phyloP scores from a whole-genome alignment of 129 eudicot genomes.

The Solidago caesia region DNA sequence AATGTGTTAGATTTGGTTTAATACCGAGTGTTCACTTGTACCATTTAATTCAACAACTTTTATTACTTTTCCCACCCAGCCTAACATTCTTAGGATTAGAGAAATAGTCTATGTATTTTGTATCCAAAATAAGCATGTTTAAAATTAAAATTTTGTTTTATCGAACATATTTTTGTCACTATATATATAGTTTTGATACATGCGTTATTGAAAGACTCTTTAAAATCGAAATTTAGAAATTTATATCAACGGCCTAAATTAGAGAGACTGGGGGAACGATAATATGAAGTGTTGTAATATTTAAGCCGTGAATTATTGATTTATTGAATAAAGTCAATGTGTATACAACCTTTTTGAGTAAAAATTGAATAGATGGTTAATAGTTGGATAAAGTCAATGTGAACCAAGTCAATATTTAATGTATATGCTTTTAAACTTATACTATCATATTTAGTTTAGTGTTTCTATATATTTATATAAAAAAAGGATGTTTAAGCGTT shows the following conservation, averaged over 20 bases:
- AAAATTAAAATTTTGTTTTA: too few relatives aligned
- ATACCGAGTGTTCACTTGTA: conserved; percentile 28
- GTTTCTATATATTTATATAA: too few relatives aligned
- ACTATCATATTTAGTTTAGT: too few relatives aligned
- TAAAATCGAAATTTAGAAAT: too few relatives aligned
- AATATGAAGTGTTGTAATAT: neutral
- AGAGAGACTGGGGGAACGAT: too few relatives aligned
- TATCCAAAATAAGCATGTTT: neutral
- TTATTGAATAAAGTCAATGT: neutral
- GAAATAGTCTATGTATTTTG: neutral
- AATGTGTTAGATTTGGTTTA: conserved; percentile 36
- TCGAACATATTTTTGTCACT: too few relatives aligned
- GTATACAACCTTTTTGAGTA: neutral
- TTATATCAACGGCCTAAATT: too few relatives aligned
- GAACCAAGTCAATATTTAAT: neutral
- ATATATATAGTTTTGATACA: neutral
- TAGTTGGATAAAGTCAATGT: neutral
- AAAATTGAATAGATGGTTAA: neutral
- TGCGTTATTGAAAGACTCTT: neutral
- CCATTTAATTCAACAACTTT: conserved; percentile 36
- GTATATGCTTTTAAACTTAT: neutral
- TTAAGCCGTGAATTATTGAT: neutral
- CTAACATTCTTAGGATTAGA: neutral
- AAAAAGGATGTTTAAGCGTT: too few relatives aligned
- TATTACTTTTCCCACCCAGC: conserved; percentile 6